These are phyloP conservation scores for Ogataea glucozyma DNA, from an alignment of 805 yeast species.

Conservation along the genomic window DNA sequence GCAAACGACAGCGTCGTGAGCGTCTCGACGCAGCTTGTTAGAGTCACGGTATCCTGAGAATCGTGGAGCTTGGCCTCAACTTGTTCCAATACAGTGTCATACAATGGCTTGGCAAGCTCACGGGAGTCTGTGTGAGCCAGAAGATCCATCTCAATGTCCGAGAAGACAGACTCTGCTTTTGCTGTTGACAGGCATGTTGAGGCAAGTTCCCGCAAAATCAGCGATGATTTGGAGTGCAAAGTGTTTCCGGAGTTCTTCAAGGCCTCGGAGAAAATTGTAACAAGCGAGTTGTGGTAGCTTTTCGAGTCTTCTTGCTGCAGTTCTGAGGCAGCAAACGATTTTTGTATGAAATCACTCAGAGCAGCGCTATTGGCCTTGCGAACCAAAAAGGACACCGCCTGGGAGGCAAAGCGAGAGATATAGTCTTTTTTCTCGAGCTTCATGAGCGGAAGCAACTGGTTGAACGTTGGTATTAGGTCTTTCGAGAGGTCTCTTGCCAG, in stretches of 20 bases:
- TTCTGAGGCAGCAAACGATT: conserved; percentile 37
- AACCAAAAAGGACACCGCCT: conserved; percentile 81
- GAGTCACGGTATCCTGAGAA: conserved; percentile 6
- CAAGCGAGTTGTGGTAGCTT: conserved; percentile 58
- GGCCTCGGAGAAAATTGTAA: conserved; percentile 68
- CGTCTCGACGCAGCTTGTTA: conserved; percentile 41
- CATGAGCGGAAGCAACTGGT: conserved; percentile 61
- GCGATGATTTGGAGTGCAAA: conserved; percentile 69
- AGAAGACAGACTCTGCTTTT: conserved; percentile 44
- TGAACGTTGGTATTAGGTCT: conserved; percentile 71
- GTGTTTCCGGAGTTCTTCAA: conserved; percentile 69
- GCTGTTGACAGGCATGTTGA: conserved; percentile 23
- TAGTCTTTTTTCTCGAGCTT: conserved; percentile 58
- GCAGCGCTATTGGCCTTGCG: conserved; percentile 60
- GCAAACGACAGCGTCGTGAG: conserved; percentile 56
- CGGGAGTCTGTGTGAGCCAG: conserved; percentile 50
- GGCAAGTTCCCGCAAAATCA: conserved; percentile 45
- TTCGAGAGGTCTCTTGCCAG: conserved; percentile 62
- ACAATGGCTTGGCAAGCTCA: conserved; percentile 49
- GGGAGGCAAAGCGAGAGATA: conserved; percentile 82
- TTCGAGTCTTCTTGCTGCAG: conserved; percentile 33
- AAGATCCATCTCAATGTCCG: conserved; percentile 58
- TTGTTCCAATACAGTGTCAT: conserved; percentile 34
- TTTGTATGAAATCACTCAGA: conserved; percentile 47
- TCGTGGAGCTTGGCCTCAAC: conserved; percentile 16